Evolutionary conservation across 1,139 yeast genomes (phyloP).

Genomic region (Hemisphaericaspora xylofermentans): DNA sequence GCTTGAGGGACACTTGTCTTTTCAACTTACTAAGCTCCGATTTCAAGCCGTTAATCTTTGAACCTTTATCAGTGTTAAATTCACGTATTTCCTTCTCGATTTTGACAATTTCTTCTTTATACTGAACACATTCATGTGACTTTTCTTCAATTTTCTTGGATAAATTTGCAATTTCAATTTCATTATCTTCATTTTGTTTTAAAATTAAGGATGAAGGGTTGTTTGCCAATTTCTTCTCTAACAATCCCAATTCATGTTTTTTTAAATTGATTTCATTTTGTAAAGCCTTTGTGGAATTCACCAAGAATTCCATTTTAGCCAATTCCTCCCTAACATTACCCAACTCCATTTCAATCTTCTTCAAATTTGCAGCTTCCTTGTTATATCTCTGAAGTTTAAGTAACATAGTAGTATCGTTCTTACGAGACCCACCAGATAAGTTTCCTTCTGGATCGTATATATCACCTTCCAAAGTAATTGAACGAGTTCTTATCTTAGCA

Average conservation of each 20-base stretch:
- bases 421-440: constrained; percentile 90
- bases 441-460: constrained; percentile 96
- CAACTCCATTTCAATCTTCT: constrained; percentile 39
- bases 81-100: constrained; percentile 82
- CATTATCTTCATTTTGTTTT: constrained; percentile 48
- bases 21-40: constrained; percentile 49
- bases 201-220: constrained; percentile 61
- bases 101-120: constrained; percentile 44
- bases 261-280: constrained; percentile 67
- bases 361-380: constrained; percentile 42
- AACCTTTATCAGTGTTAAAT: constrained; percentile 75
- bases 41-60: constrained; percentile 70
- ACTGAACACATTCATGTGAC: constrained; percentile 23
- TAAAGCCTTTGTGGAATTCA: constrained; percentile 53
- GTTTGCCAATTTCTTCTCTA: constrained; percentile 58
- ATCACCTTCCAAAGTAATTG: constrained; percentile 94
- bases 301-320: constrained; percentile 43
- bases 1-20: constrained; percentile 37
- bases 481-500: constrained; percentile 73
- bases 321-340: constrained; percentile 42
- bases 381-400: constrained; percentile 70
- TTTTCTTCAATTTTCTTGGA: constrained; percentile 37
- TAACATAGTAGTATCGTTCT: constrained; percentile 56
- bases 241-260: constrained; percentile 64
- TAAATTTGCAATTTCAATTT: constrained; percentile 49